Evolutionary conservation across 1,284 basidiomycete species (phyloP), one percentile per base, ranked within the genome.

Genomic region (Hemileia vastatrix): DNA sequence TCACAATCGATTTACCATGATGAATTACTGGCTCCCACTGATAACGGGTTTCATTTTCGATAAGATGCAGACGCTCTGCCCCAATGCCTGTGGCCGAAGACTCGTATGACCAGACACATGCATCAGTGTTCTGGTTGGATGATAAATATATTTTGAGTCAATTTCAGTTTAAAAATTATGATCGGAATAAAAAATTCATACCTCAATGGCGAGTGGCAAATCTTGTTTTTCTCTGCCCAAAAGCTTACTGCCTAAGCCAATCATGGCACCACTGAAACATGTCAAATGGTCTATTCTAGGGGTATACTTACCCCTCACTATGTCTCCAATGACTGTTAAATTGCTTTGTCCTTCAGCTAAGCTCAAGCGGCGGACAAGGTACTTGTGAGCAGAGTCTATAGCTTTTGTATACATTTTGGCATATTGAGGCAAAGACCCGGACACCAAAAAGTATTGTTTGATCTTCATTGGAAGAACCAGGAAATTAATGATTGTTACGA

Each of bases 221-320:
- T 83, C 81, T 9, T 73, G 54, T 1, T 67, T 65, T n/a, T n/a
- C n/a, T 1, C 80, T 70, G 40, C 74, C 65, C n/a, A 82, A 70
- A 3, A 83, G 70, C 47, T 75, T 75, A 13, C 79, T 72, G 4
- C 81, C 81, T 32, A 83, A 74, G 2, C 78, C 81, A 2, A 82
- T 71, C 81, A 82, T 82, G 1, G 76, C 81, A 4, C 81, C 81
- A 1, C 78, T 78, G 66, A 82, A 83, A 69, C 81, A 82, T 0
- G 79, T 76, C 1, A 79, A 68, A 55, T 79, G 78, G 62, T 78
- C 75, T 21, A 77, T 57, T 64, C 70, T n/a, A 9, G 51, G 24
- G 23, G n/a, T 49, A 40, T 48, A 54, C 8, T n/a, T n/a, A n/a
- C n/a, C n/a, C n/a, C n/a, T n/a, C n/a, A n/a, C 5, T 13, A 57